Base-by-base conservation (phyloP, 352 stramenopile genomes). In the Thraustochytrium striatum region DNA sequence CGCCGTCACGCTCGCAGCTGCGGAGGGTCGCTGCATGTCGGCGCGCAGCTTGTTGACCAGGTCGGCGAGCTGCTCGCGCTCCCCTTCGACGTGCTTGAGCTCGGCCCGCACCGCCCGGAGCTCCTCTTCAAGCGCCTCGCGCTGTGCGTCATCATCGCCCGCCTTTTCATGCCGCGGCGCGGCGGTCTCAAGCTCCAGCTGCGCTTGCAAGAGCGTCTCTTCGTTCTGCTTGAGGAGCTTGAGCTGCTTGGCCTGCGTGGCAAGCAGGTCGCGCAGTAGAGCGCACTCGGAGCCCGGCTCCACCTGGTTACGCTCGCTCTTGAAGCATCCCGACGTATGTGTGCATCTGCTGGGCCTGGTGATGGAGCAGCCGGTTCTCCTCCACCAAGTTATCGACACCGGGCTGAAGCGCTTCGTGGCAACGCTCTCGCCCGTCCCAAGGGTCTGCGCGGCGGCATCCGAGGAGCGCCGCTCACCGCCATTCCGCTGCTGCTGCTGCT, bases 11-110 rank as follows among this genome's bases (percentile, higher is more conserved):
- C 52, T 13, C 0, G 50, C 11, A 3, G 35, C 21, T 3, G 69
- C 28, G 11, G 33, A 21, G 52, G 44, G 69, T 13, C 8, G n/a
- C 36, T 52, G 39, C n/a, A 79, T 32, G 9, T 79, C 52, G 47
- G 52, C 50, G 33, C 69, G 50, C 9, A 79, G 69, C 52, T 69
- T 69, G 36, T 79, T 79, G 50, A 21, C 7, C 35, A 69, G n/a
- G 16, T 79, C 69, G 35, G 50, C 69, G 0, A 69, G 69, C 7
- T 50, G 33, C 47, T 79, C 69, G 50, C 44, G 69, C 38, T 79
- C 47, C 5, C 43, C 50, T 8, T 35, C 7, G 32, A 41, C 69
- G 5, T 3, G 19, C 39, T 72, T 13, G 21, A 79, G 3, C 30
- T 69, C n/a, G 13, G n/a, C 39, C 8, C 41, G 69, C 11, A 55